Evolutionary conservation across 1,139 yeast species (phyloP).

Genomic region (Diutina sp.): DNA sequence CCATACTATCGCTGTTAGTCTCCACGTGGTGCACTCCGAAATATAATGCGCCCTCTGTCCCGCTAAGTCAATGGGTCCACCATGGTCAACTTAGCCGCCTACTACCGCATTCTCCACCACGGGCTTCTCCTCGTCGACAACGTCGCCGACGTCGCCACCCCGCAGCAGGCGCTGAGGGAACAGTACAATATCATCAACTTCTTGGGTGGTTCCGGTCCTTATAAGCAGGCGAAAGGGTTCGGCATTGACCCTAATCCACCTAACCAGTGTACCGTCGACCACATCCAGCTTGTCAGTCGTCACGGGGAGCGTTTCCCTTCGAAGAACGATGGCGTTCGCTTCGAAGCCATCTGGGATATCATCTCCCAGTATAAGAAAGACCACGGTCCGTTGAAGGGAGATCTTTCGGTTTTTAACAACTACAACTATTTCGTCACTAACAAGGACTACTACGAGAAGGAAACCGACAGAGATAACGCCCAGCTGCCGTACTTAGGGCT

Average conservation of each 20-base stretch:
- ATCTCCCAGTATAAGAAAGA: slow-evolving; percentile 6
- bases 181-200: slow-evolving; percentile 28
- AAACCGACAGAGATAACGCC: slow-evolving; percentile 8
- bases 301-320: slow-evolving; percentile 68
- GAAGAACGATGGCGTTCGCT: slow-evolving; percentile 4
- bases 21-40: background rate
- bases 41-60: background rate
- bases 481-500: slow-evolving; percentile 8
- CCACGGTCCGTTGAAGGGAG: slow-evolving; percentile 5
- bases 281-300: slow-evolving; percentile 50
- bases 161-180: slow-evolving; percentile 23
- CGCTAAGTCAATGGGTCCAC: background rate
- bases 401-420: slow-evolving; percentile 8
- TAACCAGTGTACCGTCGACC: slow-evolving; percentile 40
- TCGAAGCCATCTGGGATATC: slow-evolving; percentile 6
- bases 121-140: background rate
- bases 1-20: too few relatives aligned
- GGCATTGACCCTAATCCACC: slow-evolving; percentile 39
- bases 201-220: slow-evolving; percentile 38
- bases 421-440: slow-evolving; percentile 8
- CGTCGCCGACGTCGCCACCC: slow-evolving; percentile 5
- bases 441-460: slow-evolving; percentile 7
- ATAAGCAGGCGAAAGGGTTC: slow-evolving; percentile 28
- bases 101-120: background rate
- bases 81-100: background rate